Conservation (phyloP, 2,329 filamentous ascomycete species). For the Aureobasidium sp. region DNA sequence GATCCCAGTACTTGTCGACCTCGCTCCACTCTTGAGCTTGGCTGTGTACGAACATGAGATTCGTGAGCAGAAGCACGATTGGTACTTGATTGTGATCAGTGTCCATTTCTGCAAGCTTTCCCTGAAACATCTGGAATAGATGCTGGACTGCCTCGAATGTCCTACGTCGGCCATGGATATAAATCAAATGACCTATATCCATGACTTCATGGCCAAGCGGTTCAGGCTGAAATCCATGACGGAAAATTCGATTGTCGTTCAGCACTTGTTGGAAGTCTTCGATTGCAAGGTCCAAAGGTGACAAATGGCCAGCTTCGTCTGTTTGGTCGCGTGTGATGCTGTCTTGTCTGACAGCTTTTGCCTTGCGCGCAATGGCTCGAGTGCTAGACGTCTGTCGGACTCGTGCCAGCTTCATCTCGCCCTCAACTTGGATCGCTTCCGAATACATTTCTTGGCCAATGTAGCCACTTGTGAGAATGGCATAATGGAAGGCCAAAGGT, state of each 20-base stretch:
- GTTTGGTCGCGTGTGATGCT: constrained; percentile 18
- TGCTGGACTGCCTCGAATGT: constrained; percentile 43
- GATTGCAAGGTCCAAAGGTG: constrained; percentile 30
- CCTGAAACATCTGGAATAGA: constrained; percentile 48
- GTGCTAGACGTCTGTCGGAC: constrained; percentile 36
- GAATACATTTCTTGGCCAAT: constrained; percentile 33
- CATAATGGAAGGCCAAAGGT: constrained; percentile 44
- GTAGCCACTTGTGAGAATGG: constrained; percentile 45
- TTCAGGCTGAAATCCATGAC: neutral
- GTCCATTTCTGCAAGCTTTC: constrained; percentile 29
- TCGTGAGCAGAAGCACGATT: constrained; percentile 50
- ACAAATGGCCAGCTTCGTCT: neutral
- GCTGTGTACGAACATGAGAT: constrained; percentile 61
- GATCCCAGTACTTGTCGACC: constrained; percentile 59
- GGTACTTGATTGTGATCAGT: constrained; percentile 27
- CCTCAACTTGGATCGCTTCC: constrained; percentile 44
- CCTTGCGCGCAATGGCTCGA: constrained; percentile 34
- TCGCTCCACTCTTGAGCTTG: constrained; percentile 49
- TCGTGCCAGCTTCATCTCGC: constrained; percentile 33
- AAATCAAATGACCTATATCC: constrained; percentile 42
- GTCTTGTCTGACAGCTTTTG: constrained; percentile 23
- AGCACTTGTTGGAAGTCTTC: constrained; percentile 20
- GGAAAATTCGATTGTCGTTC: neutral
- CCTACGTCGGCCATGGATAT: constrained; percentile 42
- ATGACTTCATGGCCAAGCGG: neutral